Conservation (phyloP, 2,329 filamentous ascomycete genomes). For the Coniella lustricola region DNA sequence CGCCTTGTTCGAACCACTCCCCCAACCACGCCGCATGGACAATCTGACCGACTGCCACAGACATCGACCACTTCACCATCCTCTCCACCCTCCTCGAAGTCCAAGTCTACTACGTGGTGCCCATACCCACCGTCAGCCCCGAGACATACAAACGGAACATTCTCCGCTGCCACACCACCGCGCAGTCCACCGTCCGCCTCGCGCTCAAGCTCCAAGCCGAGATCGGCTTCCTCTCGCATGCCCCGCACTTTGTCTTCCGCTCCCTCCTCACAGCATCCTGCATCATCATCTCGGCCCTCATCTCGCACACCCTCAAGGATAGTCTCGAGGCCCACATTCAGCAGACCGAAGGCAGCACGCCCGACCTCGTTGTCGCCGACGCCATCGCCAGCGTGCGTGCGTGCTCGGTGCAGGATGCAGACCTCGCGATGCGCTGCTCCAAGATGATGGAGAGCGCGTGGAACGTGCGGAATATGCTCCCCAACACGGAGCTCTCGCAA, state of each 20-base stretch:
- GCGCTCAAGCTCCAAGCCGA: constrained; percentile 36
- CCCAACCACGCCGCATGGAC: not conserved
- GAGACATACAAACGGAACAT: constrained; percentile 37
- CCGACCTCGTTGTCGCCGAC: constrained; percentile 16
- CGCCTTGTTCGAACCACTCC: not conserved
- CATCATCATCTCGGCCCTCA: constrained; percentile 38
- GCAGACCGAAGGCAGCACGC: constrained; percentile 3
- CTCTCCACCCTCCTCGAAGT: constrained; percentile 45
- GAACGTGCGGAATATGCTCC: constrained; percentile 32
- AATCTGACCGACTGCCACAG: constrained; percentile 25
- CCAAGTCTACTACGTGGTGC: constrained; percentile 46
- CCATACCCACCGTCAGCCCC: constrained; percentile 30
- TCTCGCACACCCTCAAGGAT: constrained; percentile 36
- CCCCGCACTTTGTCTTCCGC: constrained; percentile 44
- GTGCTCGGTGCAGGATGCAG: constrained; percentile 41
- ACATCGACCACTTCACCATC: constrained; percentile 41
- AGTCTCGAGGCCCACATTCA: constrained; percentile 26
- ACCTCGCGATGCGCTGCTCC: constrained; percentile 38
- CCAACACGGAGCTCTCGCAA: constrained; percentile 28
- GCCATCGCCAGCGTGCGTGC: constrained; percentile 30
- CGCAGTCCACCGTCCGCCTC: constrained; percentile 37
- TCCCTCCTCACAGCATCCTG: constrained; percentile 38
- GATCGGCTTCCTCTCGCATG: constrained; percentile 35
- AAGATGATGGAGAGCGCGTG: constrained; percentile 44
- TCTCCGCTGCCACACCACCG: constrained; percentile 40